Evolutionary conservation across 1,139 yeast genomes (phyloP).

Genomic region (Blastobotrys illinoisensis): DNA sequence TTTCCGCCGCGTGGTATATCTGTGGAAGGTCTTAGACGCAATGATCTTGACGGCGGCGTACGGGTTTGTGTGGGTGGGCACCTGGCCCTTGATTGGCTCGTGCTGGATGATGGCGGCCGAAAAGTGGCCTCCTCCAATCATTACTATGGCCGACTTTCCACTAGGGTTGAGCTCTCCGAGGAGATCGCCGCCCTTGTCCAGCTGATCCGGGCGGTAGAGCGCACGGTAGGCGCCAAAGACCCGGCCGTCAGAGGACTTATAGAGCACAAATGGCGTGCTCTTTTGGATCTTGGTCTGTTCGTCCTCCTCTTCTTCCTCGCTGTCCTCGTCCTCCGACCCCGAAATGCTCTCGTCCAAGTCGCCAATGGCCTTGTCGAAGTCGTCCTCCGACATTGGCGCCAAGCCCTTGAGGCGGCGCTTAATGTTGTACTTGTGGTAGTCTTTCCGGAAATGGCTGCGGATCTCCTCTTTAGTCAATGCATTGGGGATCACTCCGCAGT

Average conservation of each 20-base stretch:
- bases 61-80: slow-evolving; percentile 34
- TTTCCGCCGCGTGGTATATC: slow-evolving; percentile 93
- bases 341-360: slow-evolving; percentile 52
- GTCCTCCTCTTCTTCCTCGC: slow-evolving; percentile 33
- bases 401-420: slow-evolving; percentile 48
- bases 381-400: slow-evolving; percentile 47
- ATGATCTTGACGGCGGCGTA: slow-evolving; percentile 47
- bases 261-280: not conserved
- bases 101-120: slow-evolving; percentile 92
- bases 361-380: slow-evolving; percentile 54
- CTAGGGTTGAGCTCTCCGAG: slow-evolving; percentile 27
- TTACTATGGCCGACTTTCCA: slow-evolving; percentile 64
- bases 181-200: not conserved
- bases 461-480: slow-evolving; percentile 27
- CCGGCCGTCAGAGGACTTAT: not conserved
- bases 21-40: slow-evolving; percentile 81
- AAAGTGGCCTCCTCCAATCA: slow-evolving; percentile 98
- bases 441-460: slow-evolving; percentile 54
- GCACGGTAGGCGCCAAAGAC: not conserved
- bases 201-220: not conserved
- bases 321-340: slow-evolving; percentile 35
- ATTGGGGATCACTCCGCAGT: slow-evolving; percentile 17
- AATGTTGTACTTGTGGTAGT: slow-evolving; percentile 55
- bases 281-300: slow-evolving; percentile 1
- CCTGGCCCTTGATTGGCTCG: slow-evolving; percentile 48